Evolutionary conservation across 2,329 filamentous ascomycete genomes (phyloP), one percentile per base, ranked within the genome.

Genomic region (Monosporascus sp.): DNA sequence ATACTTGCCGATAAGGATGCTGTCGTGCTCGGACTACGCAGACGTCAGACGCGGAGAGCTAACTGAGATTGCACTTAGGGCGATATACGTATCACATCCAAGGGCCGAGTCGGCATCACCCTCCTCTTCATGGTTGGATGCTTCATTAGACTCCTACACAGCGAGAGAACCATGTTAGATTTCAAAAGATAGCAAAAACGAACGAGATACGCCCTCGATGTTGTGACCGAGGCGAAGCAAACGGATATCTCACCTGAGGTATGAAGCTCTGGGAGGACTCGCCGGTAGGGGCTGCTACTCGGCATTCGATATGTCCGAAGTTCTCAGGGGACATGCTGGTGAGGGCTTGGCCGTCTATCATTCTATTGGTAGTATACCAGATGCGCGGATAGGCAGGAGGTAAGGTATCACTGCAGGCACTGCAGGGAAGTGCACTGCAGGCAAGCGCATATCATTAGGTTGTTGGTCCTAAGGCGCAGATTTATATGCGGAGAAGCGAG

Each of bases 1-100:
- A 51, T 48, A 44, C 44, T 51, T 11, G 43, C 50, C 5, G 50
- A 51, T 7, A 51, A 31, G 17, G 44, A 51, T 9, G 41, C 44
- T 14, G 43, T 51, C 27, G 50, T 47, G 25, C 15, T 48, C 8
- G 25, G 17, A 35, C 41, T 51, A 20, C 14, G 22, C 2, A 14
- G 18, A 17, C 3, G 25, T 43, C 9, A 46, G 27, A 51, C 39
- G 22, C 9, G 20, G 11, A 44, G 11, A 31, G 22, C 11, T 25
- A n/a, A 17, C 3, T 37, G 41, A 44, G 49, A 20, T n/a, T 39
- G n/a, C 1, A 39, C 2, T 22, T 25, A 18, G 1, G 17, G 37
- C 8, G 14, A 27, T 24, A 22, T 35, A 45, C 27, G 18, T 39
- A 39, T 47, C 35, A 6, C n/a, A 15, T 27, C 50, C 44, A 31